phyloP scores from a whole-genome alignment of 306 rosid species.

The Quercus mongolica region DNA sequence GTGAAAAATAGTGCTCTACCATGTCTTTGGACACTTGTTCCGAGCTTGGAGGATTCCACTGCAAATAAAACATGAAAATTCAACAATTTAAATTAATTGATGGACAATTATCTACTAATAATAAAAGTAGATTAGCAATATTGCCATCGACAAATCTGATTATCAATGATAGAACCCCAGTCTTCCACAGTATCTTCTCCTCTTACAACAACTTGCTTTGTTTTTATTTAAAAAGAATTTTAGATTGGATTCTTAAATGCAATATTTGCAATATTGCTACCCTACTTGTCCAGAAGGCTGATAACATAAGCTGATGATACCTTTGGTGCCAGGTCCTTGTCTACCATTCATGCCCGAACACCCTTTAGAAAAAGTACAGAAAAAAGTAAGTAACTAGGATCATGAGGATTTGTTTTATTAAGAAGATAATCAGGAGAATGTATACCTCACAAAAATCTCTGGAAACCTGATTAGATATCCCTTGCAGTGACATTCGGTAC shows the following conservation, averaged over 20 bases:
- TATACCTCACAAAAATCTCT: too few species aligned
- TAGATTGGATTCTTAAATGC: too few species aligned
- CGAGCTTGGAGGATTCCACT: conserved; percentile 94
- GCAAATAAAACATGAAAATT: conserved; percentile 23
- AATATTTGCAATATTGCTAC: not conserved
- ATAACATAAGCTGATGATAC: conserved; percentile 30
- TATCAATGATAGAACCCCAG: not conserved
- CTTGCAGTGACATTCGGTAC: too few species aligned
- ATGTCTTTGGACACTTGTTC: conserved; percentile 72
- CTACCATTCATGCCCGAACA: conserved; percentile 78
- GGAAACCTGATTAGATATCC: too few species aligned
- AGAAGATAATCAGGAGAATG: not conserved
- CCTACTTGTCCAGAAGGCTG: not conserved
- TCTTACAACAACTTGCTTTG: too few species aligned
- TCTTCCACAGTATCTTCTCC: not conserved
- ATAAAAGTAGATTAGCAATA: not conserved
- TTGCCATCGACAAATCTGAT: not conserved
- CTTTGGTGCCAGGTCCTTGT: conserved; percentile 80
- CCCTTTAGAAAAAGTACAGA: conserved; percentile 48
- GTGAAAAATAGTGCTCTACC: conserved; percentile 79
- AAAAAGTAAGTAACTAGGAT: not conserved
- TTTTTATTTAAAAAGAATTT: too few species aligned
- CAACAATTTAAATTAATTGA: not conserved
- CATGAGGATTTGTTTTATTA: not conserved
- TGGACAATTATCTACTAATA: not conserved